Evolutionary conservation across 2,329 filamentous ascomycete species (phyloP).

Genomic region (Cryphonectria japonica): DNA sequence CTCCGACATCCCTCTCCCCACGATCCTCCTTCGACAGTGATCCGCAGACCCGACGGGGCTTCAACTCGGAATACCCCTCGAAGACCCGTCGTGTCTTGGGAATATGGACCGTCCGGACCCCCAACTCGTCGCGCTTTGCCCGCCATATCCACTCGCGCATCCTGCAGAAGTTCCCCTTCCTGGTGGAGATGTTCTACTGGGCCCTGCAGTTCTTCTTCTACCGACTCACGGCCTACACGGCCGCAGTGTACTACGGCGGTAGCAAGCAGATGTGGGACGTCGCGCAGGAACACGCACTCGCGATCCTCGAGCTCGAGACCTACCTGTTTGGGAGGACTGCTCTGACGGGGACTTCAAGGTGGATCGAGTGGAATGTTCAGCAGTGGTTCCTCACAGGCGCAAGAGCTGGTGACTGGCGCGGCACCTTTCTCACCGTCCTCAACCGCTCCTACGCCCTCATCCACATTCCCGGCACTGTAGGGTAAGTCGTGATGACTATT

Average conservation of each 20-base stretch:
- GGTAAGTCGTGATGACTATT: conserved; percentile 36
- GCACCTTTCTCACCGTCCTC: conserved; percentile 46
- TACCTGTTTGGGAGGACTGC: conserved; percentile 33
- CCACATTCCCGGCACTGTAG: conserved; percentile 54
- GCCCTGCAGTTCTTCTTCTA: conserved; percentile 68
- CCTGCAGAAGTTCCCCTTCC: conserved; percentile 67
- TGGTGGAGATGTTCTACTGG: conserved; percentile 78
- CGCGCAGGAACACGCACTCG: conserved; percentile 48
- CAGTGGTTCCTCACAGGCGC: conserved; percentile 48
- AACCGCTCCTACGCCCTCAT: conserved; percentile 55
- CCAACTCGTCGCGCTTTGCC: conserved; percentile 62
- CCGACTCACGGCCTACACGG: conserved; percentile 58
- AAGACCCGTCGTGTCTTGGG: conserved; percentile 39
- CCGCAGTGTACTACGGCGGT: conserved; percentile 54
- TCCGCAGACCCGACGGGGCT: conserved; percentile 29
- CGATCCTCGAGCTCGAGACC: conserved; percentile 47
- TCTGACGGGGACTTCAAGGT: conserved; percentile 39
- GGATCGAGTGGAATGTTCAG: conserved; percentile 49
- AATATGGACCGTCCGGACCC: conserved; percentile 45
- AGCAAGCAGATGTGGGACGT: conserved; percentile 47
- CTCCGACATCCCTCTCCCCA: conserved; percentile 27
- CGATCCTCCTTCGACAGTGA: conserved; percentile 30
- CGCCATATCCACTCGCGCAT: conserved; percentile 62
- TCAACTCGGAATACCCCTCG: conserved; percentile 34
- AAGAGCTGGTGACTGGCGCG: conserved; percentile 40